phyloP scores from a whole-genome alignment of 148 eudicot species.

The Nepenthes mirabilis region DNA sequence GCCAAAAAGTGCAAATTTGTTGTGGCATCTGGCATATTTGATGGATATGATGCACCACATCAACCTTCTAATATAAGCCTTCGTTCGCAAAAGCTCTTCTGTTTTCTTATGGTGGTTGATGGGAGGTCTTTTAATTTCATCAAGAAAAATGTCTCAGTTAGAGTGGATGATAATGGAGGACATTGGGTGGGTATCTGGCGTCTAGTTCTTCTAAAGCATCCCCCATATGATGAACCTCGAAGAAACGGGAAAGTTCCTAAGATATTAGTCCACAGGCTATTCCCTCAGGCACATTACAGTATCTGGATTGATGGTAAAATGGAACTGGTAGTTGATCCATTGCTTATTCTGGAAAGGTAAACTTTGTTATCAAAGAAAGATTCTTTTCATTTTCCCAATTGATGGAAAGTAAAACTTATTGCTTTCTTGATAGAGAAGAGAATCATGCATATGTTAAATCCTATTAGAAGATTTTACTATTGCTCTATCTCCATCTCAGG shows the following conservation, averaged over 20 bases:
- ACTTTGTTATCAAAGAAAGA: too few relatives aligned
- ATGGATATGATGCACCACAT: slow-evolving; percentile 92
- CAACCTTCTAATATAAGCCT: slow-evolving; percentile 78
- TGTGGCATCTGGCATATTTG: slow-evolving; percentile 94
- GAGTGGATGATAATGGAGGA: slow-evolving; percentile 63
- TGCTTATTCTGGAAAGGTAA: slow-evolving; percentile 87
- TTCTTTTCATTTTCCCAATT: too few relatives aligned
- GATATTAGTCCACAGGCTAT: slow-evolving; percentile 80
- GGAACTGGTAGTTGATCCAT: slow-evolving; percentile 95
- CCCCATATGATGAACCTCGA: slow-evolving; percentile 95
- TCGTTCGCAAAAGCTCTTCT: slow-evolving; percentile 68
- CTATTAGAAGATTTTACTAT: too few relatives aligned
- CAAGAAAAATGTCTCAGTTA: slow-evolving; percentile 60
- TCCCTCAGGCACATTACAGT: slow-evolving; percentile 86
- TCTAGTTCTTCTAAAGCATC: slow-evolving; percentile 65
- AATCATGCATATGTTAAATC: too few relatives aligned
- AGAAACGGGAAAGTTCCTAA: slow-evolving; percentile 96
- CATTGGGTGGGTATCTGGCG: slow-evolving; percentile 98
- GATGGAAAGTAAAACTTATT: too few relatives aligned
- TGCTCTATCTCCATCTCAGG: too few relatives aligned
- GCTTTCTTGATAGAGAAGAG: too few relatives aligned
- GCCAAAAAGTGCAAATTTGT: slow-evolving; percentile 79
- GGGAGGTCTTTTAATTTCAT: slow-evolving; percentile 72
- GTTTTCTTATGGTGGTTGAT: slow-evolving; percentile 96
- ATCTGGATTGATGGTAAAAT: slow-evolving; percentile 99